Evolutionary conservation across 805 yeast genomes (phyloP), one percentile per base, ranked within the genome.

Genomic region (Suhomyces faveliae): DNA sequence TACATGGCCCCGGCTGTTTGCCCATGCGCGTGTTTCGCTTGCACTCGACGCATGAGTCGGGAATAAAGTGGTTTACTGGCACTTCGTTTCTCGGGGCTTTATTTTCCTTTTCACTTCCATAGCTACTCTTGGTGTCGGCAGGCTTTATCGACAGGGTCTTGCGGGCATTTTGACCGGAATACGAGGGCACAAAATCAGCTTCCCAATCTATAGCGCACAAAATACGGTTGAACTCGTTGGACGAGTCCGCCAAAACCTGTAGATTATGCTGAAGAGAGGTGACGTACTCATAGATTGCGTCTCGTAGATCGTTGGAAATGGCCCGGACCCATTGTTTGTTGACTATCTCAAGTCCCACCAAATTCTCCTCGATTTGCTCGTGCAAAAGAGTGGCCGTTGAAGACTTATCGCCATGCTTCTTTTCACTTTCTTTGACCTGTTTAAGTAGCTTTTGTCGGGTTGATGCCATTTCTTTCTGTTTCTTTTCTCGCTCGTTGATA

Each of bases 311-410:
- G 22, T 61, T 68, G 39, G 70, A 68, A 19, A 82, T 74, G 0
- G 81, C 68, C 40, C 80, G 68, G 7, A 69, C 64, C 42, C 74
- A 68, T 56, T 82, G 86, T 24, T 70, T 76, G 49, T 77, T 77
- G 5, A 79, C 78, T 19, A 81, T 77, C 46, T 73, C 79, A n/a
- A 78, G 66, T 30, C 79, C 73, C 50, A 75, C 71, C 38, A 71
- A 70, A 47, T 75, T 63, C 51, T 78, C 81, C 57, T 81, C 86
- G 27, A 81, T 58, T 45, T 71, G 68, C 55, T 82, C 87, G 48
- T 67, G 68, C 1, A 77, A 61, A 15, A 79, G 58, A 12, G 73
- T 61, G 0, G 80, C 70, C 6, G 61, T 62, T 13, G 76, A 71
- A 23, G 76, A 71, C 42, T 73, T 63, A 2, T 63, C 75, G 3